phyloP scores from a whole-genome alignment of 2,329 filamentous ascomycete genomes.

The Aaosphaeria arxii region DNA sequence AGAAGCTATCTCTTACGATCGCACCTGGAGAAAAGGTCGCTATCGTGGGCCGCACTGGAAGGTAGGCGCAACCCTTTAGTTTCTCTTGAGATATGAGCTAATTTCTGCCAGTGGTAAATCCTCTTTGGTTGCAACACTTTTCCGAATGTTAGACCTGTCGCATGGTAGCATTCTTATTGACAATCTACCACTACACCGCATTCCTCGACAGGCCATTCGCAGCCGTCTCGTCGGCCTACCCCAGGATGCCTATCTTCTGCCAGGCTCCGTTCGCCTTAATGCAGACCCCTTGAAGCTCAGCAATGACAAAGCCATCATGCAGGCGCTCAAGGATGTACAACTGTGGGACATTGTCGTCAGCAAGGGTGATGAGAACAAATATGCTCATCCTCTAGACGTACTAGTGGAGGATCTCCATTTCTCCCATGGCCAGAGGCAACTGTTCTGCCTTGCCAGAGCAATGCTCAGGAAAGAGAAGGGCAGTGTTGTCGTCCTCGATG shows the following conservation, averaged over 20 bases:
- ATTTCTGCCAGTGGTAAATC: conserved; percentile 47
- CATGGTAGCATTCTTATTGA: conserved; percentile 48
- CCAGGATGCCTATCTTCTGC: conserved; percentile 52
- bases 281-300: conserved; percentile 42
- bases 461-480: conserved; percentile 43
- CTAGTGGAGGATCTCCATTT: conserved; percentile 30
- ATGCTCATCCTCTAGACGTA: conserved; percentile 29
- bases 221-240: conserved; percentile 46
- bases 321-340: conserved; percentile 47
- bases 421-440: conserved; percentile 57
- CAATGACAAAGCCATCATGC: conserved; percentile 40
- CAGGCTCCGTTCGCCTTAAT: conserved; percentile 48
- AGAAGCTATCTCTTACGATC: conserved; percentile 48
- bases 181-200: conserved; percentile 43
- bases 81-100: conserved; percentile 31
- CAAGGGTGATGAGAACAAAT: conserved; percentile 26
- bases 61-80: conserved; percentile 22
- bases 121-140: conserved; percentile 47
- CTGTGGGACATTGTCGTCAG: conserved; percentile 41
- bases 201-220: conserved; percentile 48
- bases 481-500: conserved; percentile 28
- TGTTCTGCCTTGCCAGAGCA: conserved; percentile 62
- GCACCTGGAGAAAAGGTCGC: conserved; percentile 48
- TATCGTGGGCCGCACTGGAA: conserved; percentile 54
- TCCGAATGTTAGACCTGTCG: conserved; percentile 48